Evolutionary conservation across 352 stramenopile species (phyloP).

Genomic region (Phytopythium boreale): DNA sequence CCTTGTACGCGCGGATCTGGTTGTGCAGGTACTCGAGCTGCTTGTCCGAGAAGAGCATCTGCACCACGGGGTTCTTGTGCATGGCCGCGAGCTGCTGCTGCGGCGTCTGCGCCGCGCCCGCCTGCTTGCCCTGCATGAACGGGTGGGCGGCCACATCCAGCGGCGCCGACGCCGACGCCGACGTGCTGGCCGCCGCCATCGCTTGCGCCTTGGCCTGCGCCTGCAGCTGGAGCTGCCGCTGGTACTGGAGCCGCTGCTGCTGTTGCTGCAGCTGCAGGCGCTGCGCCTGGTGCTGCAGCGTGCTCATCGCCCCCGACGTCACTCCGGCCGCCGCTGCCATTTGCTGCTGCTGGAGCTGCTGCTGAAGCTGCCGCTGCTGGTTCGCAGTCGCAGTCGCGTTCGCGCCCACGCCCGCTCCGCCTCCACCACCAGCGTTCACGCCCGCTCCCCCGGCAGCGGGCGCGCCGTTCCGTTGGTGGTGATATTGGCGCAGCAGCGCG

Average conservation of each 20-base stretch:
- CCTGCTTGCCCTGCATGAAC: conserved; percentile 64
- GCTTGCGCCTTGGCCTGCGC: conserved; percentile 7
- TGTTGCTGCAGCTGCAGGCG: conserved; percentile 30
- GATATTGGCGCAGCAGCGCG: conserved; percentile 69
- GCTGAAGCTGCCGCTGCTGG: conserved; percentile 6
- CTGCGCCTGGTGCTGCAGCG: conserved; percentile 16
- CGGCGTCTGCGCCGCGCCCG: conserved; percentile 19
- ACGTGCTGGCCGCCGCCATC: not conserved
- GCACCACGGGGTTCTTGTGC: conserved; percentile 33
- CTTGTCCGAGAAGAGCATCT: conserved; percentile 78
- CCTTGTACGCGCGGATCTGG: conserved; percentile 84
- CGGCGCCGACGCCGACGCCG: conserved; percentile 1
- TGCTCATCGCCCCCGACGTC: not conserved
- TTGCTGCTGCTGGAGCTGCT: conserved; percentile 22
- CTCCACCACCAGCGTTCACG: not conserved
- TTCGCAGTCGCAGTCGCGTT: conserved; percentile 1
- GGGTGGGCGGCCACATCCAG: conserved; percentile 53
- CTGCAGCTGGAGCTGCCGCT: conserved; percentile 25
- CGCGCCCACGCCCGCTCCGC: not conserved
- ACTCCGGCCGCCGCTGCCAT: not conserved
- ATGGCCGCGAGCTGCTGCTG: conserved; percentile 32
- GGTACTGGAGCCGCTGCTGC: conserved; percentile 13
- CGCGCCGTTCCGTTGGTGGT: conserved; percentile 24
- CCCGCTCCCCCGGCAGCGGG: conserved; percentile 21
- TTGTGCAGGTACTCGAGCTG: conserved; percentile 84